These are phyloP conservation scores for Coemansia sp. DNA, from an alignment of 192 early-diverging fungal genomes.

Conservation along the genomic window DNA sequence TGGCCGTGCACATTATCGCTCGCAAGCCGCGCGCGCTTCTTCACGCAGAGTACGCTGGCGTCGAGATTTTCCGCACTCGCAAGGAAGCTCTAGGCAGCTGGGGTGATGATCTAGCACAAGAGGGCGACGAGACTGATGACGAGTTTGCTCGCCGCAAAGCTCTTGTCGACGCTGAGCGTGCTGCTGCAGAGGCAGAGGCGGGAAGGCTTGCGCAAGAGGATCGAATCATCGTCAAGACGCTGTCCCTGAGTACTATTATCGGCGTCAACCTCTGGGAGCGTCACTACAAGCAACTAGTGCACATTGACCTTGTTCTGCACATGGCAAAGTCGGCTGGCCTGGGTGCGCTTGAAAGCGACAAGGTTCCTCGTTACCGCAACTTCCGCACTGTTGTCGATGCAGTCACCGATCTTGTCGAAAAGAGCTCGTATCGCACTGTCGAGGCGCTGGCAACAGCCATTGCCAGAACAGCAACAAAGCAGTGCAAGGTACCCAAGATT, in stretches of 20 bases:
- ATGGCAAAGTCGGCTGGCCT: constrained; percentile 12
- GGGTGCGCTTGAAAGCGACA: constrained; percentile 37
- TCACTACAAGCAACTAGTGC: constrained; percentile 89
- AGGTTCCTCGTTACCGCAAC: constrained; percentile 76
- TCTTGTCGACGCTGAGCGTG: constrained; percentile 26
- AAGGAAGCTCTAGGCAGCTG: constrained; percentile 57
- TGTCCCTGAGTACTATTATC: constrained; percentile 82
- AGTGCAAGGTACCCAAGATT: constrained; percentile 86
- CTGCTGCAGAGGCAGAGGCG: constrained; percentile 32
- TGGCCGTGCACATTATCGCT: constrained; percentile 68
- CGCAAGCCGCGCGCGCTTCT: constrained; percentile 90
- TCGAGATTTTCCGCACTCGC: constrained; percentile 80
- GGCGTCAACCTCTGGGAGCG: constrained; percentile 97
- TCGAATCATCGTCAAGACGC: constrained; percentile 80
- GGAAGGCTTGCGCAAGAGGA: constrained; percentile 63
- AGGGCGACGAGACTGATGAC: constrained; percentile 7
- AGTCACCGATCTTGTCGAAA: constrained; percentile 80
- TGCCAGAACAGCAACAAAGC: constrained; percentile 73
- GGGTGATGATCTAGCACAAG: constrained; percentile 16
- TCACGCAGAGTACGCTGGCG: constrained; percentile 84
- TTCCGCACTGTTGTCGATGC: constrained; percentile 87
- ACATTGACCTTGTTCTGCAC: constrained; percentile 65
- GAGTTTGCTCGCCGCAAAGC: constrained; percentile 13
- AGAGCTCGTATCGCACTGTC: constrained; percentile 89
- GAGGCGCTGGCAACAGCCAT: constrained; percentile 88